Evolutionary conservation across 2,329 filamentous ascomycete species (phyloP).

Genomic region (Rasamsonia emersonii): DNA sequence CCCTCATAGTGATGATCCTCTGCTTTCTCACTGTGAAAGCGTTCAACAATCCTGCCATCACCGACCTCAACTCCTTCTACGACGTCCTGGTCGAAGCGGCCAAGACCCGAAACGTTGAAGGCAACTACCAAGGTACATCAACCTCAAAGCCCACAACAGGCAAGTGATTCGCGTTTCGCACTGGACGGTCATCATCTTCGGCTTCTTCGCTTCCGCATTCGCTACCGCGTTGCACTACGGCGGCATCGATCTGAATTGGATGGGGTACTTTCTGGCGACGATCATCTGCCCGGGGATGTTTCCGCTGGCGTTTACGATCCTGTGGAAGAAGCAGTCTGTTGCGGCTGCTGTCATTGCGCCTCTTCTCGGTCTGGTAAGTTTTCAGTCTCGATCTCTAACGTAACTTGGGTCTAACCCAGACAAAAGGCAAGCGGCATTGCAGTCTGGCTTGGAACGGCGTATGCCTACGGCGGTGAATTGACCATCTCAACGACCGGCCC

Average conservation of each 20-base stretch:
- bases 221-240: conserved; percentile 6
- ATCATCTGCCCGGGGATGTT: conserved; percentile 9
- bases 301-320: conserved; percentile 5
- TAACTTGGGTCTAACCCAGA: background rate
- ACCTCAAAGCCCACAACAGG: conserved; percentile 4
- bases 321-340: conserved; percentile 6
- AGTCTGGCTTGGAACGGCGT: conserved; percentile 29
- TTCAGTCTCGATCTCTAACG: background rate
- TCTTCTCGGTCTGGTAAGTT: conserved; percentile 5
- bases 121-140: conserved; percentile 9
- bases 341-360: conserved; percentile 5
- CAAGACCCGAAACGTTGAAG: conserved; percentile 7
- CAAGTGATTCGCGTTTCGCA: conserved; percentile 7
- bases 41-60: conserved; percentile 6
- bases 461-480: conserved; percentile 23
- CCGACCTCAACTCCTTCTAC: conserved; percentile 5
- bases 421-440: conserved; percentile 19
- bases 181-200: conserved; percentile 5
- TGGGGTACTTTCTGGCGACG: conserved; percentile 8
- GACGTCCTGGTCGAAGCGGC: conserved; percentile 5
- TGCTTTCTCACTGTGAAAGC: conserved; percentile 6
- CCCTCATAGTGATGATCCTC: conserved; percentile 5
- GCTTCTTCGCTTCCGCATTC: conserved; percentile 5
- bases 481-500: conserved; percentile 24
- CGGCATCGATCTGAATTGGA: conserved; percentile 7